Base-by-base conservation (phyloP, 805 yeast genomes). In the Suhomyces sp. region DNA sequence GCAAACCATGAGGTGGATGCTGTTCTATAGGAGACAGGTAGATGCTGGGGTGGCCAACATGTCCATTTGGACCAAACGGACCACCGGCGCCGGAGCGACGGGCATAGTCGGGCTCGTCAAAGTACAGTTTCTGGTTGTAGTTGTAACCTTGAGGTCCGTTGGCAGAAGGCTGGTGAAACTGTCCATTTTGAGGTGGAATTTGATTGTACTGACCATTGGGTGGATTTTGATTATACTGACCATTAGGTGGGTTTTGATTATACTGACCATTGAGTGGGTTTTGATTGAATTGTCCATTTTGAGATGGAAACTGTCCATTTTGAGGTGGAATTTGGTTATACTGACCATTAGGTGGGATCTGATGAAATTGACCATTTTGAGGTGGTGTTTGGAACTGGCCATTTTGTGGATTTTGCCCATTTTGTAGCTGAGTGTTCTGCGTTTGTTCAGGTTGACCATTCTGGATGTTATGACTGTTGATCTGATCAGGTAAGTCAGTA, bases 1-100 rank as follows among this genome's bases (percentile, higher is more conserved):
- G 70, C 44, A 66, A 59, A 7, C 72, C 72, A 37, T 68, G 69
- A 4, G 67, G 72, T 5, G 67, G 71, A 15, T 57, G 59, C 51
- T 66, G 72, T 48, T 69, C 72, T 43, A 52, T 20, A 27, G 50
- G 52, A 13, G 49, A 45, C 49, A 50, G 50, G 13, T 17, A 37
- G 12, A 37, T 37, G n/a, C 40, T 35, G 12, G 40, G 40, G 20
- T 35, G 40, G 5, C 41, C 35, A 6, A 17, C 22, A 19, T 37
- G 21, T 8, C 41, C 41, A 37, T 48, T 48, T 29, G 43, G 44
- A 39, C 20, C 49, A 27, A 22, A 27, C 10, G 19, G 44, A 15
- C 15, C 22, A 7, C 13, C 37, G n/a, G 12, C 22, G 6, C 13
- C 39, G n/a, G 19, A 27, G 10, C 29, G 29, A 27, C 29, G 29